Base-by-base conservation (phyloP, 1,139 yeast species). In the Tardiomyces depauwii region DNA sequence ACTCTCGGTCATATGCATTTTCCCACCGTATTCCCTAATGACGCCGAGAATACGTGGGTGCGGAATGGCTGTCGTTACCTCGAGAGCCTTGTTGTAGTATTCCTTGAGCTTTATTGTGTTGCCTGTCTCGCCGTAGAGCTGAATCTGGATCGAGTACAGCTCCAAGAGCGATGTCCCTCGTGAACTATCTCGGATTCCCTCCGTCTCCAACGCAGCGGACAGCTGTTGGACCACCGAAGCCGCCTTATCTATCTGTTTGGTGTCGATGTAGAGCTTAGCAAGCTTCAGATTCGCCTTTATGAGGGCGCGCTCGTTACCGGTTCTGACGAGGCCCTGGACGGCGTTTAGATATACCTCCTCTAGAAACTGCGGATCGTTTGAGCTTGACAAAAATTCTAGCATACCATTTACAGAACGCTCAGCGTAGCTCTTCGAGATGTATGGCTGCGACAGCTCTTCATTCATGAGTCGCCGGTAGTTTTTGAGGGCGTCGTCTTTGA, bases 41-140 rank as follows among this genome's bases (percentile, higher is more conserved):
- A 80, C 74, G 0, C 91, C 95, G 57, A 80, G 68, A 39, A 82
- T 78, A 44, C 75, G 67, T 0, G 94, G 89, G 55, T 85, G 93
- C 0, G 88, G 83, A 7, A 83, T 80, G 1, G 86, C 85, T 0
- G 82, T 70, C 21, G 74, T 72, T 41, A 77, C 68, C 7, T 64
- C 61, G 32, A 71, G 55, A 16, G 84, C 72, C 51, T 72, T 68
- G 44, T 67, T 64, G 56, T 80, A 78, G 14, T 78, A 63, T 44
- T 67, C 66, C 52, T 68, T 71, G 47, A 80, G 66, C 51, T 67
- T 65, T 12, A 65, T 52, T 28, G 68, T 54, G 54, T 76, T 66
- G 38, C 65, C 61, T 49, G 63, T 47, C 27, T 60, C 59, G 1
- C 76, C 67, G 45, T 72, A 66, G 47, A 73, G 69, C 53, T 76